Conservation (phyloP, 2,329 filamentous ascomycete genomes). For the Fusarium nanum region DNA sequence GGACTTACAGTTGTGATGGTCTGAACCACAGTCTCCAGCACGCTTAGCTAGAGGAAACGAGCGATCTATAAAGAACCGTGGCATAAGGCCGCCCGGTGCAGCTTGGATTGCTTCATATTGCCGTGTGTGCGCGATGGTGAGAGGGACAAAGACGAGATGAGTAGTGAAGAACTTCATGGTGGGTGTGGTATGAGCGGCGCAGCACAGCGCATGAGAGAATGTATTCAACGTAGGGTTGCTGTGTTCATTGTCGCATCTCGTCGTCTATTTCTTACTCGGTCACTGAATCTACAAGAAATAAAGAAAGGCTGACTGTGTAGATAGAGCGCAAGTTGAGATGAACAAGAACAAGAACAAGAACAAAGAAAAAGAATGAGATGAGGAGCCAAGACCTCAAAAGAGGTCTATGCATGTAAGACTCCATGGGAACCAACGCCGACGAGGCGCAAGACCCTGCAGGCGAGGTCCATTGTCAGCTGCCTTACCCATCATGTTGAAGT, state of each 20-base stretch:
- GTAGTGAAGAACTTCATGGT: conserved; percentile 36
- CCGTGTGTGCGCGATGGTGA: conserved; percentile 19
- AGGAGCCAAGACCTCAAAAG: conserved; percentile 23
- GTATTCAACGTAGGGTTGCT: neutral
- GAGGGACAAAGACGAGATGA: conserved; percentile 24
- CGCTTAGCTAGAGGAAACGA: conserved; percentile 47
- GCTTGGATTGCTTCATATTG: conserved; percentile 40
- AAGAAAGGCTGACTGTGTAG: neutral
- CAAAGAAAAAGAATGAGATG: conserved; percentile 16
- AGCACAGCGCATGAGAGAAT: neutral
- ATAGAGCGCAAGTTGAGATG: conserved; percentile 4
- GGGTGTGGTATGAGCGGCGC: neutral
- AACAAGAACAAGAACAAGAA: conserved; percentile 39
- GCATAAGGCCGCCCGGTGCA: conserved; percentile 46
- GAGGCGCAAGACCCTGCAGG: conserved; percentile 8
- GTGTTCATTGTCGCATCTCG: conserved; percentile 27
- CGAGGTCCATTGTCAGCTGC: neutral
- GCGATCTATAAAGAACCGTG: conserved; percentile 48
- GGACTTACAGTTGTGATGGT: conserved; percentile 50
- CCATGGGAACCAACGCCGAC: conserved; percentile 13
- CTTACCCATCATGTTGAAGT: neutral
- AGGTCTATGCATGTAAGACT: conserved; percentile 39
- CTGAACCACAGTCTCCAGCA: conserved; percentile 43
- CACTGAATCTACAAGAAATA: neutral
- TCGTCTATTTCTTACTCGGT: neutral